phyloP scores from a whole-genome alignment of 1,284 basidiomycete species.

The Leccinum pachyderme region DNA sequence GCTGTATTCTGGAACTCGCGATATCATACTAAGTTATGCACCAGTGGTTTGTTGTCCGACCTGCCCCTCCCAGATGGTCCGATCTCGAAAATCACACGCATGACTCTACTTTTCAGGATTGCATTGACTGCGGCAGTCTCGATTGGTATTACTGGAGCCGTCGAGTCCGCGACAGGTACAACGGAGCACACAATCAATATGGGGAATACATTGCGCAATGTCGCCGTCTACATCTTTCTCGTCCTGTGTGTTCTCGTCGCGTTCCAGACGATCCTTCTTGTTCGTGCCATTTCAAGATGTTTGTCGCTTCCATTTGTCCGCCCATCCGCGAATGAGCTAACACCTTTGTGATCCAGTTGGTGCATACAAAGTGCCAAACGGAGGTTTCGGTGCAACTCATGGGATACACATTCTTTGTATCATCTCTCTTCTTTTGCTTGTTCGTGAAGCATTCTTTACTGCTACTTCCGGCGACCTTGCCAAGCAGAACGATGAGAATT shows the following conservation, averaged over 20 bases:
- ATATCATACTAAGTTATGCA: neutral
- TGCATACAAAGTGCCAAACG: slow-evolving; percentile 17
- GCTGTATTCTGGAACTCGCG: neutral
- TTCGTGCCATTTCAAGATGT: slow-evolving; percentile 24
- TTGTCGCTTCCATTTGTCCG: slow-evolving; percentile 4
- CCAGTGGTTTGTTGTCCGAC: slow-evolving; percentile 23
- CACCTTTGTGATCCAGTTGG: slow-evolving; percentile 15
- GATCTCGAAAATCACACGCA: slow-evolving; percentile 34
- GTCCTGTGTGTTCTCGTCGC: slow-evolving; percentile 41
- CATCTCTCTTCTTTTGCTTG: slow-evolving; percentile 40
- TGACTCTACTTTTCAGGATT: slow-evolving; percentile 36
- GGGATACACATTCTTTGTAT: slow-evolving; percentile 36
- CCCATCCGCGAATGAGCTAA: slow-evolving; percentile 1
- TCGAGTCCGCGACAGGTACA: slow-evolving; percentile 18
- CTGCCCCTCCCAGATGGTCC: slow-evolving; percentile 19
- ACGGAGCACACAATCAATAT: slow-evolving; percentile 12
- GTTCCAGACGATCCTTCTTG: slow-evolving; percentile 38
- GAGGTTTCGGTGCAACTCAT: slow-evolving; percentile 32
- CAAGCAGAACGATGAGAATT: slow-evolving; percentile 39
- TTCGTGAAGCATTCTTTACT: slow-evolving; percentile 41
- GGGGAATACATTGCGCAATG: slow-evolving; percentile 33
- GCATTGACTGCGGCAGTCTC: slow-evolving; percentile 35
- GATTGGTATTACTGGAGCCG: slow-evolving; percentile 39
- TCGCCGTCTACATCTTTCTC: slow-evolving; percentile 46
- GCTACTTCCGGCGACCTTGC: slow-evolving; percentile 33